Conservation (phyloP, 352 stramenopile genomes). For the Pelagophyceae sp. region DNA sequence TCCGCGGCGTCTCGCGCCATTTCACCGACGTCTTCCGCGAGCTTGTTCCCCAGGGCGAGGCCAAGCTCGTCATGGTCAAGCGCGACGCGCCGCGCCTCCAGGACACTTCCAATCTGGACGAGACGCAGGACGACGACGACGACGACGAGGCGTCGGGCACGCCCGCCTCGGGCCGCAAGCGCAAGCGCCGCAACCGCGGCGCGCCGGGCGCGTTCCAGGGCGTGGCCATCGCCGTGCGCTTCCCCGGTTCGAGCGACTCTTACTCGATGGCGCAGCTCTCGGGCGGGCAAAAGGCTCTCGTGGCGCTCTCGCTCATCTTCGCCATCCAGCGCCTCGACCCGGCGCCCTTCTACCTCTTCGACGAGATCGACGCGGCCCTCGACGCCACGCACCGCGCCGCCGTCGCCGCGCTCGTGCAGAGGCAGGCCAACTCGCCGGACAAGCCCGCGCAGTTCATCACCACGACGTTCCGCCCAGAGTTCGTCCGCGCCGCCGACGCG, state of each 20-base stretch:
- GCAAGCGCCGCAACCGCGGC: too few species aligned
- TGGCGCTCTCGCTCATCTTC: slow-evolving; percentile 99
- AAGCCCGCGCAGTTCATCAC: slow-evolving; percentile 99
- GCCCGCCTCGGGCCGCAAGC: too few species aligned
- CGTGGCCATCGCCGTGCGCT: slow-evolving; percentile 96
- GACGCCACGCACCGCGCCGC: slow-evolving; percentile 93
- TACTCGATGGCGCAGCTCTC: slow-evolving; percentile 97
- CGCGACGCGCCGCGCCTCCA: slow-evolving; percentile 18
- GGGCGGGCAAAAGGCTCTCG: slow-evolving; percentile 96
- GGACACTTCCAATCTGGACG: slow-evolving; percentile 25
- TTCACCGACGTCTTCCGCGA: slow-evolving; percentile 97
- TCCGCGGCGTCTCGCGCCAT: slow-evolving; percentile 91
- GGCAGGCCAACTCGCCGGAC: slow-evolving; percentile 83
- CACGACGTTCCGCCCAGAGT: slow-evolving; percentile 96
- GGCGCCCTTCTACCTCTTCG: slow-evolving; percentile 99
- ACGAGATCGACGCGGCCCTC: slow-evolving; percentile 99
- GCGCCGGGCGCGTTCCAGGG: slow-evolving; percentile 73
- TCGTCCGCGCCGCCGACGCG: slow-evolving; percentile 62
- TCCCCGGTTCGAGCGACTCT: slow-evolving; percentile 78
- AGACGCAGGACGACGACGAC: slow-evolving; percentile 26
- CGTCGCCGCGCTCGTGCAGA: slow-evolving; percentile 90
- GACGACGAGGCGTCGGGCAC: too few species aligned
- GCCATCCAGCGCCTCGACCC: slow-evolving; percentile 95
- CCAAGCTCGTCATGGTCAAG: slow-evolving; percentile 84
- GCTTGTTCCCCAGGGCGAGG: slow-evolving; percentile 88